These are phyloP conservation scores for Pseudocercospora macadamiae DNA, from an alignment of 2,329 filamentous ascomycete species.

Conservation along the genomic window DNA sequence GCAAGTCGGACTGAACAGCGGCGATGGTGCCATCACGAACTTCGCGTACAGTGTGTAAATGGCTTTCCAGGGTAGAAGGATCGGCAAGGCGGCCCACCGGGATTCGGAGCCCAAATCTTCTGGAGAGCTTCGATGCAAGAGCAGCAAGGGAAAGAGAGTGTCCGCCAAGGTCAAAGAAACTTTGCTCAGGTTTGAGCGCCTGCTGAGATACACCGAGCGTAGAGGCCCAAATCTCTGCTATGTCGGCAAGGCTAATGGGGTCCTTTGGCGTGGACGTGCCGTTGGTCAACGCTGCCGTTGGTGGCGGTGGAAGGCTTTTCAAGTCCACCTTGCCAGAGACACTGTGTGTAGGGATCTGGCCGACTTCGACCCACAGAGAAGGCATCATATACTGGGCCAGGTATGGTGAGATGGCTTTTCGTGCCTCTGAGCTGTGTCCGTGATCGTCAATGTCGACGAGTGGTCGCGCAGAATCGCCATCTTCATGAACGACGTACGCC, in stretches of 20 bases:
- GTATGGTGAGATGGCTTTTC: conserved; percentile 65
- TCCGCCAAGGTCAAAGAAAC: conserved; percentile 80
- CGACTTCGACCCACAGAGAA: conserved; percentile 73
- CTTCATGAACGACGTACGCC: conserved; percentile 73
- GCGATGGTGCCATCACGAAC: conserved; percentile 73
- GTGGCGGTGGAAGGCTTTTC: conserved; percentile 70
- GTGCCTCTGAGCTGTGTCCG: conserved; percentile 70
- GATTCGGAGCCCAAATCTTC: conserved; percentile 72
- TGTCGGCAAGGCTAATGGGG: conserved; percentile 66
- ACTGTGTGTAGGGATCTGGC: conserved; percentile 71
- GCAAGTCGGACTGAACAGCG: conserved; percentile 74
- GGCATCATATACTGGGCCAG: conserved; percentile 86
- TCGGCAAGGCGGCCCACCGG: conserved; percentile 72
- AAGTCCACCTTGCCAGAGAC: conserved; percentile 80
- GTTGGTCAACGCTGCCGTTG: conserved; percentile 47
- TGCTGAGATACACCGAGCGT: conserved; percentile 66
- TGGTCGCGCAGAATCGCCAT: conserved; percentile 61
- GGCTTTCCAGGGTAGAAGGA: conserved; percentile 71
- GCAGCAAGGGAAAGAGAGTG: conserved; percentile 79
- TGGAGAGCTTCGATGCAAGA: conserved; percentile 69
- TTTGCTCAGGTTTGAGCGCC: conserved; percentile 68
- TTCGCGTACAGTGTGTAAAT: conserved; percentile 70
- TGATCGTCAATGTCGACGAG: conserved; percentile 68
- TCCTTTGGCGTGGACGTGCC: conserved; percentile 43
- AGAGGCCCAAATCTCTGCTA: conserved; percentile 73